Evolutionary conservation across 1,139 yeast genomes (phyloP), one percentile per base, ranked within the genome.

Genomic region (Meyerozyma elateridarum): DNA sequence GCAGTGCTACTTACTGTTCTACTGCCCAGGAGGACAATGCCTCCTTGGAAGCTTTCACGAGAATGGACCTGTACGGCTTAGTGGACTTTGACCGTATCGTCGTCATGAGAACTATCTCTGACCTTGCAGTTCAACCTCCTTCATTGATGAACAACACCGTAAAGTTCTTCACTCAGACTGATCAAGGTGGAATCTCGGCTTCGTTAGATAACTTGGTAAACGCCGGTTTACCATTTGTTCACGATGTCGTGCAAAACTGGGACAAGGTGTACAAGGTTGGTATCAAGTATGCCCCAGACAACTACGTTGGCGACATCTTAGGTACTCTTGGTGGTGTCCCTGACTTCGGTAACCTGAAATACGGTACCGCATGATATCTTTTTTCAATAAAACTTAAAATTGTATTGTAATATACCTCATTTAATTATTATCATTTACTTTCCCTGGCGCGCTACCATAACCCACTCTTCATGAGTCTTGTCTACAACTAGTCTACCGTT

Each of bases 11-110:
- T 19, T 79, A 76, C 60, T 75, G 83, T 53, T 52, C 79, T 20
- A 73, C 82, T 30, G 83, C 81, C 34, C 83, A 77, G 54, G 85
- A 79, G 54, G 85, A 79, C 51, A 75, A 77, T 48, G 85, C 85
- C 20, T 64, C 80, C 8, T 67, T 78, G 46, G 82, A 78, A 51
- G 76, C 78, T 3, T 55, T 78, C 38, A 49, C 73, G 26, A 71
- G 85, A 58, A 65, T 73, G 48, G 73, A 74, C 41, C 61, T 59
- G 40, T 61, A 60, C 44, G 82, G 80, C 13, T 61, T 76, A 40
- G 74, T 73, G 32, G 80, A 76, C 49, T 78, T 56, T 51, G 61
- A 67, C 39, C 68, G 84, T 55, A 61, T 79, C 37, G 74, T 78
- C 19, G 63, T 77, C 18, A 63, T 77, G 77, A 73, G 85, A 61